A percentile compares a stretch with the other conserved stretches of the same genome.
phyloP scores from a whole-genome alignment of 176 grass and related monocot genomes.

The bread wheat (Triticum aestivum) region IWGSC_CS_RefSeq_v2.1 NC_057814.1:580103001-580103500 shows the following conservation, averaged over 20 bases:
- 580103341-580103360: slow-evolving; percentile 11
- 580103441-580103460: background rate
- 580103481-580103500: too few species aligned
- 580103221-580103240: background rate
- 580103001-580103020: slow-evolving; percentile 53
- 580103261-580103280: background rate
- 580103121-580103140: slow-evolving; percentile 38
- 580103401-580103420: background rate
- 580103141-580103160: slow-evolving; percentile 32
- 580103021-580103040: slow-evolving; percentile 60
- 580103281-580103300: background rate
- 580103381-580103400: background rate
- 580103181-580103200: slow-evolving; percentile 30
- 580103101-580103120: slow-evolving; percentile 33
- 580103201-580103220: background rate
- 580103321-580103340: background rate
- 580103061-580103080: slow-evolving; percentile 38
- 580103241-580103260: background rate
- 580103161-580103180: slow-evolving; percentile 24
- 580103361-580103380: background rate
- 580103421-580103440: background rate
- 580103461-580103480: too few species aligned
- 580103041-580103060: slow-evolving; percentile 58
- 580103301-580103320: slow-evolving; percentile 5
- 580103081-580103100: slow-evolving; percentile 29